Evolutionary conservation across 225 moss, liverwort and hornwort genomes (phyloP), one percentile per base, ranked within the genome.

Genomic region (Asterella californica): DNA sequence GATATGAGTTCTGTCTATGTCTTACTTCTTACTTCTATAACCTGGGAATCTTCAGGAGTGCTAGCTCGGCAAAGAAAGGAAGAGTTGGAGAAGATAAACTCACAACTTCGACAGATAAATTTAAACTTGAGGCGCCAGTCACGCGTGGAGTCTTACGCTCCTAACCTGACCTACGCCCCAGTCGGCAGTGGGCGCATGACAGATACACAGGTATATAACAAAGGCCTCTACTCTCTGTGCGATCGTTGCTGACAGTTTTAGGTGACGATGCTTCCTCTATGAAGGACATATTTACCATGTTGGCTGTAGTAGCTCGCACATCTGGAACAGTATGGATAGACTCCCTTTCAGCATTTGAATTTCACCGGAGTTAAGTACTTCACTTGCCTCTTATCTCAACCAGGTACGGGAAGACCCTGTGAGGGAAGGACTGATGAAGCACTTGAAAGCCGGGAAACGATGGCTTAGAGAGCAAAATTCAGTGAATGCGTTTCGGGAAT

Each of bases 61-160:
- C 88, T 91, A 76, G 99, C 99, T 65, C 91, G 99, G 46, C 91
- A 99, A 88, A 90, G 99, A 83, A 93, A 90, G 83, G 86, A 90
- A 22, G 99, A 99, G 88, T 80, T 99, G 74, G 84, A 91, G 81
- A 93, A 84, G 79, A 92, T 99, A 73, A 99, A 99, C 81, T 80
- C 82, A 78, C 99, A 99, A 82, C 84, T 99, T 77, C 91, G 99
- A 33, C 95, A 95, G 86, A 95, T 99, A 32, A 99, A 99, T 82
- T 73, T 90, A 32, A 95, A 90, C 70, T 86, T 99, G 2, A 93
- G 92, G 82, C 92, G 91, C 46, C 99, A 99, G 83, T 85, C 91
- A 62, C 87, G 99, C 57, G 84, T 99, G 71, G 99, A 99, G 84
- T 93, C 99, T 38, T 99, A 99, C 77, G 99, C 99, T 55, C 99